phyloP scores from a whole-genome alignment of 805 yeast genomes.

The Blastobotrys robertii region DNA sequence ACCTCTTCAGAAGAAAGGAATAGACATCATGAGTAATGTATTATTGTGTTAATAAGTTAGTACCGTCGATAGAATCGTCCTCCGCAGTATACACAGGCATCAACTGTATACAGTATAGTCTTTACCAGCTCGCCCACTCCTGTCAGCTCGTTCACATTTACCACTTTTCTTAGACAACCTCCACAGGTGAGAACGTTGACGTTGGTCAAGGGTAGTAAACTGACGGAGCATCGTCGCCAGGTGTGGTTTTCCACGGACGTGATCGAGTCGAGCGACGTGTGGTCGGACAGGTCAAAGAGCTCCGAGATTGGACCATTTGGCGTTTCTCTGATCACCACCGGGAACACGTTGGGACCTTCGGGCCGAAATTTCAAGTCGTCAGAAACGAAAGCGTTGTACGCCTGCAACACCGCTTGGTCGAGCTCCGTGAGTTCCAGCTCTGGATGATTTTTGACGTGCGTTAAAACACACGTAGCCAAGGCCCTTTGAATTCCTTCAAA shows the following conservation, averaged over 20 bases:
- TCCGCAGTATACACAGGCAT: conserved; percentile 23
- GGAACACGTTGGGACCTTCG: not conserved
- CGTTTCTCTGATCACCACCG: not conserved
- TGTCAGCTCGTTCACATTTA: conserved; percentile 5
- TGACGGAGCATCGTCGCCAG: conserved; percentile 29
- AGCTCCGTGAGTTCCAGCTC: conserved; percentile 4
- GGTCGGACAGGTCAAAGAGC: too few relatives aligned
- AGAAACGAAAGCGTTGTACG: conserved; percentile 5
- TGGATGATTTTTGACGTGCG: not conserved
- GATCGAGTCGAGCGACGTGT: conserved; percentile 5
- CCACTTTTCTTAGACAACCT: conserved; percentile 21
- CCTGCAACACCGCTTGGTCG: conserved; percentile 13
- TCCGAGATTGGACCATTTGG: too few relatives aligned
- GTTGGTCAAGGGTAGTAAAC: conserved; percentile 26
- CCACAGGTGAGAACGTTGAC: conserved; percentile 20
- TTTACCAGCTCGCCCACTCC: conserved; percentile 7
- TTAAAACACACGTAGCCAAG: conserved; percentile 7
- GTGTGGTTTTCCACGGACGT: conserved; percentile 19
- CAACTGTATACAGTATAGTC: conserved; percentile 17
- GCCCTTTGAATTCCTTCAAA: not conserved
- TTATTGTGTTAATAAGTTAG: not conserved
- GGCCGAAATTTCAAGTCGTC: not conserved
- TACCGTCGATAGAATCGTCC: conserved; percentile 13
- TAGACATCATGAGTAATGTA: too few relatives aligned
- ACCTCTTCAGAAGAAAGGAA: too few relatives aligned